Percentiles rank a stretch among this genome's conserved stretches.
Evolutionary conservation across 768 basidiomycete species (phyloP).

Genomic region (Leccinum boreale): DNA sequence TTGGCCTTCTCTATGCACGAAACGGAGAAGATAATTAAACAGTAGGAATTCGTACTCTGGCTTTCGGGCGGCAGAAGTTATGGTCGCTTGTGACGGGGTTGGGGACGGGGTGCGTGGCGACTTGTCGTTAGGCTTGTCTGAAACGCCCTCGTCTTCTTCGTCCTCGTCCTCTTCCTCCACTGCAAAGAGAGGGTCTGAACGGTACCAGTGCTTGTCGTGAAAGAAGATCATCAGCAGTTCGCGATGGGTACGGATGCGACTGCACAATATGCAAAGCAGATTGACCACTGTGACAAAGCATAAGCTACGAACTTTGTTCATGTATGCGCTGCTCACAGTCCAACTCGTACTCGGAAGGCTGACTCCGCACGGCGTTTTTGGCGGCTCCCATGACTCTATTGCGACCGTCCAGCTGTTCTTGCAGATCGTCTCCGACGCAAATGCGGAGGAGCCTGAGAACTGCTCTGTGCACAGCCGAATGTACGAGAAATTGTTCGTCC

Average conservation of each 20-base stretch:
- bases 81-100: slow-evolving; percentile 55
- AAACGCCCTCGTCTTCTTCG: slow-evolving; percentile 39
- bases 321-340: slow-evolving; percentile 57
- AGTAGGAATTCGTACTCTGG: slow-evolving; percentile 93
- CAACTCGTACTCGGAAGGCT: slow-evolving; percentile 86
- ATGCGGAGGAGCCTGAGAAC: slow-evolving; percentile 80
- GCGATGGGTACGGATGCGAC: slow-evolving; percentile 83
- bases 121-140: slow-evolving; percentile 5
- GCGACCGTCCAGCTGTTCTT: slow-evolving; percentile 81
- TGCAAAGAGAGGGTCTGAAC: slow-evolving; percentile 68
- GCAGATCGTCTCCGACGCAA: slow-evolving; percentile 89
- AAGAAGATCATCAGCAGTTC: slow-evolving; percentile 97
- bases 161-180: slow-evolving; percentile 77
- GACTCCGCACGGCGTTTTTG: slow-evolving; percentile 57
- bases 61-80: slow-evolving; percentile 57
- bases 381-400: slow-evolving; percentile 83
- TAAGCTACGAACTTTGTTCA: slow-evolving; percentile 1
- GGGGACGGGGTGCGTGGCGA: slow-evolving; percentile 47
- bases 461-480: slow-evolving; percentile 86
- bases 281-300: slow-evolving; percentile 68
- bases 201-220: slow-evolving; percentile 89
- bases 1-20: slow-evolving; percentile 89
- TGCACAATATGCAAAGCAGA: slow-evolving; percentile 87
- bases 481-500: slow-evolving; percentile 91
- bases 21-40: slow-evolving; percentile 93